Evolutionary conservation across 495 filamentous ascomycete species (phyloP), one percentile per base, ranked within the genome.

Genomic region (Talaromyces ruber): DNA sequence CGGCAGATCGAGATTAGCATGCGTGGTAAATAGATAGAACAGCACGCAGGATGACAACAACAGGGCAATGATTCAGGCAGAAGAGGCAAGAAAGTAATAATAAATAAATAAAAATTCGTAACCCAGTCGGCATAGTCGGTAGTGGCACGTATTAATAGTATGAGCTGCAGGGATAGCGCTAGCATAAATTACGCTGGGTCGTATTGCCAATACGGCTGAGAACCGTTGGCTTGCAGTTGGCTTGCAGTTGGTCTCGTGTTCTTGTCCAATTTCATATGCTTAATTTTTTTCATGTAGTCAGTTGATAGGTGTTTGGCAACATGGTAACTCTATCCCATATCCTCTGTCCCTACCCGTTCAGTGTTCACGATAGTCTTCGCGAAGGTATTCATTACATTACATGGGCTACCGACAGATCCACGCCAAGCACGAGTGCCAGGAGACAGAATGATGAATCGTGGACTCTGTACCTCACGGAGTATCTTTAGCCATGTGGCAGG

Each of bases 161-260:
- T 28, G 22, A 54, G 51, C 22, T 54, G 26, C 51, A 47, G 43
- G 43, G 43, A 47, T 47, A 21, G 43, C 43, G 43, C 51, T 54
- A 16, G 51, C 51, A 26, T 54, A 54, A n/a, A 28, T 54, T 14
- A 54, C 51, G 24, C 24, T 52, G 24, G 18, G 47, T 11, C 34
- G 43, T 47, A 47, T 7, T 21, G 3, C 43, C 16, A 47, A 47
- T 47, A 47, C 39, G 39, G 16, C 4, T 5, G 4, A 7, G 18
- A 37, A 2, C 1, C 7, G 18, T 69, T 74, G 68, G 51, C 30
- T 53, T 63, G 45, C 43, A n/a, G 43, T 47, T 47, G 43, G 39
- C 9, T 11, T 11, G 43, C 43, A 47, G 43, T 3, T 47, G 43
- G 43, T 47, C 43, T 47, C 43, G 43, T 47, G 43, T 47, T 47